Evolutionary conservation across 768 basidiomycete genomes (phyloP), one percentile per base, ranked within the genome.

Genomic region (Rhodotorula kratochvilovae): DNA sequence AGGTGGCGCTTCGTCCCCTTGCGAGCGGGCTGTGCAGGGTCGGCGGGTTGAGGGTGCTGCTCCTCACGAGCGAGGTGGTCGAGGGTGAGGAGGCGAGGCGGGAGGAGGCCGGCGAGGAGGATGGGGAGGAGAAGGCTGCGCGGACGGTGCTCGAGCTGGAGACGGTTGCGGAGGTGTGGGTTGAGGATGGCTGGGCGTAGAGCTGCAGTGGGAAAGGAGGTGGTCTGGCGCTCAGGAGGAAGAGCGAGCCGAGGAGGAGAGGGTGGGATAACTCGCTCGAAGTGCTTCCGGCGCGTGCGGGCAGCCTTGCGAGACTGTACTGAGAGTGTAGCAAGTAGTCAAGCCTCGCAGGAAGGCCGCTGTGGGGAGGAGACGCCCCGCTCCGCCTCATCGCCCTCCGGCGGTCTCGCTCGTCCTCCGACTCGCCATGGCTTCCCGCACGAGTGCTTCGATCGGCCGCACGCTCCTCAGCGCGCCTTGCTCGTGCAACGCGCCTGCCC

Each of bases 1-100:
- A 23, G 21, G 39, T 21, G 54, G 51, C 50, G 51, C 12, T 63
- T 54, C 13, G n/a, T 54, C 8, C 6, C 51, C n/a, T 29, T n/a
- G 25, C 29, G 43, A 8, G 4, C 17, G 63, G 63, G 11, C 33
- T 65, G 42, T 21, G 23, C 23, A 25, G 55, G 25, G 54, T 65
- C 16, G 63, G 63, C 2, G 63, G 63, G 13, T 7, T 65, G 43
- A 13, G 63, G 54, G 53, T 65, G 55, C 31, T 65, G 55, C 17
- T 57, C 13, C 54, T 65, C 42, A 53, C 55, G 17, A 29, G 27
- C 10, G 50, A 16, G 36, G 35, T 17, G 25, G 50, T 11, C 23
- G 33, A n/a, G 16, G 61, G 13, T 25, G 35, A 53, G 16, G 35
- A 8, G 61, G 48, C 11, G 36, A 15, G 11, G 33, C 5, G 2